Evolutionary conservation across 148 eudicot genomes (phyloP), one percentile per base, ranked within the genome.

Genomic region (Dianthus caryophyllus): DNA sequence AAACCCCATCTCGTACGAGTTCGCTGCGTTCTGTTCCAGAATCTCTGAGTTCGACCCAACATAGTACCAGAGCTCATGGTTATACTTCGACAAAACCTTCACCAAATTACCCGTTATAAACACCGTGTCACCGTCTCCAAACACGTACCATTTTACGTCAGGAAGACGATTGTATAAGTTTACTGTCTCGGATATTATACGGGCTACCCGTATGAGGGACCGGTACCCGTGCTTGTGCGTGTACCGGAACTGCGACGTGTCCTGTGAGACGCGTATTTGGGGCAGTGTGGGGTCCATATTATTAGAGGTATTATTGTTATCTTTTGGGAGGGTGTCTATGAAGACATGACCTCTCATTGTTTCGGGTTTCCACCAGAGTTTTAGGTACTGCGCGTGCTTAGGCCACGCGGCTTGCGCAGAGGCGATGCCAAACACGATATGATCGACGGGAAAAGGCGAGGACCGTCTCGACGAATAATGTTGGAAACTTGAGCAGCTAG

Each of bases 51-150:
- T 87, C 0, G 81, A 41, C 68, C 98, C 98, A 38, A 92, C 60
- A 22, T 85, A 89, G 50, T 89, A 77, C 91, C 87, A 85, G 5
- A 78, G 73, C 44, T 74, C 76, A 8, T 87, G 86, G 75, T 92
- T 91, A 39, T 89, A 92, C 67, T 85, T 87, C 0, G 96, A 84
- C 14, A 92, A 79, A 0, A 82, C 77, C 76, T 74, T 84, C 41
- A 56, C 84, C 70, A 92, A 47, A 68, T 92, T 92, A 1, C 85
- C 87, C 0, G 87, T 64, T 39, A 92, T 82, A 69, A 92, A 89
- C 13, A 92, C 68, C 4, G 98, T 92, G 33, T 89, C 89, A 25
- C 84, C 96, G 33, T 92, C 94, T 5, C 94, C 98, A 41, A 89
- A 87, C 31, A 85, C 98, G 15, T 80, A 92, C 98, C 98, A 92